Conservation (phyloP, 2,329 filamentous ascomycete species). For the Aspergillus nomiae region DNA sequence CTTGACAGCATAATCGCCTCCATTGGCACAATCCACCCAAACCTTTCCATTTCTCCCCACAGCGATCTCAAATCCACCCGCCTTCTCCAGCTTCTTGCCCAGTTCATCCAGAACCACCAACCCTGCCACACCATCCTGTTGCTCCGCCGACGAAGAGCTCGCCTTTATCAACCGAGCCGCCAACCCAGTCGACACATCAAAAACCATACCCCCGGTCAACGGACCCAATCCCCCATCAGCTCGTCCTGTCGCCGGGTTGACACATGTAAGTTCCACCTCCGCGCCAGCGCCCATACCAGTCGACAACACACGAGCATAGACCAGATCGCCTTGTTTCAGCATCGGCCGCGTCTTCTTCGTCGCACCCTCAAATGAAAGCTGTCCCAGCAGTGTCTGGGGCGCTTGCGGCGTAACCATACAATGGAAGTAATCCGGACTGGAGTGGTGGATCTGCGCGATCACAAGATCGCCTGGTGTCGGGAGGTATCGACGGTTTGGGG, state of each 20-base stretch:
- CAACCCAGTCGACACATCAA: slow-evolving; percentile 76
- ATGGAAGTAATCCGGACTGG: slow-evolving; percentile 74
- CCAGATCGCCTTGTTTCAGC: slow-evolving; percentile 71
- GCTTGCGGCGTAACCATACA: slow-evolving; percentile 71
- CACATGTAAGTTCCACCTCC: slow-evolving; percentile 88
- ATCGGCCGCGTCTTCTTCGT: slow-evolving; percentile 89
- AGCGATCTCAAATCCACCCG: slow-evolving; percentile 81
- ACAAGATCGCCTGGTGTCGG: slow-evolving; percentile 82
- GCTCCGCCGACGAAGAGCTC: slow-evolving; percentile 38
- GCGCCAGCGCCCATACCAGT: slow-evolving; percentile 80
- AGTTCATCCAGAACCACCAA: slow-evolving; percentile 78
- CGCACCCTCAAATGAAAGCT: slow-evolving; percentile 89
- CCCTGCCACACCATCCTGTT: slow-evolving; percentile 56
- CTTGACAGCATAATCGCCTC: slow-evolving; percentile 58
- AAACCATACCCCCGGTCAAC: slow-evolving; percentile 82
- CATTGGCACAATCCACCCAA: slow-evolving; percentile 77
- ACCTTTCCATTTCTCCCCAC: slow-evolving; percentile 90
- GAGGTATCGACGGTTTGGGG: slow-evolving; percentile 64
- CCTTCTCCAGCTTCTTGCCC: slow-evolving; percentile 66
- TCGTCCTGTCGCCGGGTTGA: slow-evolving; percentile 83
- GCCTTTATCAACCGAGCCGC: slow-evolving; percentile 69
- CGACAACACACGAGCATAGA: slow-evolving; percentile 82
- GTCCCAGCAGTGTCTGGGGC: slow-evolving; percentile 70
- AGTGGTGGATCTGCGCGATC: slow-evolving; percentile 80
- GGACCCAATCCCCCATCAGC: slow-evolving; percentile 86